Conservation (phyloP, 2,329 filamentous ascomycete genomes). For the Emydomyces testavorans region DNA sequence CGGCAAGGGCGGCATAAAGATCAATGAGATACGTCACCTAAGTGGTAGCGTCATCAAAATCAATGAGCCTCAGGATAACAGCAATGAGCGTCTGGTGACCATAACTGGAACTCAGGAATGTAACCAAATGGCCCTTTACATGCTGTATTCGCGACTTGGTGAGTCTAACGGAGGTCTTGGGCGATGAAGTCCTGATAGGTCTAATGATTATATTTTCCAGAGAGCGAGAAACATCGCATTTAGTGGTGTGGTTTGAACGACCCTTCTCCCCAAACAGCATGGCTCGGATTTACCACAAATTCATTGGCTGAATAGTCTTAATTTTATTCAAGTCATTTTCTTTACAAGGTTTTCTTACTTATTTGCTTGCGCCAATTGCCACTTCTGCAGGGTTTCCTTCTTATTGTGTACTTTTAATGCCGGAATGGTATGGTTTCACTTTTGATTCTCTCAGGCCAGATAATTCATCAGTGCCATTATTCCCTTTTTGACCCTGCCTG, state of each 20-base stretch:
- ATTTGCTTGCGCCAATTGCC: not conserved
- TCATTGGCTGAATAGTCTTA: not conserved
- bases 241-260: slow-evolving; percentile 25
- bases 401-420: slow-evolving; percentile 4
- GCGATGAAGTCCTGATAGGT: slow-evolving; percentile 1
- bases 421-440: slow-evolving; percentile 1
- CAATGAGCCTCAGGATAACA: slow-evolving; percentile 98
- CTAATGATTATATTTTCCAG: slow-evolving; percentile 32
- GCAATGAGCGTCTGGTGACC: slow-evolving; percentile 92
- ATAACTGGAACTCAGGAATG: slow-evolving; percentile 96
- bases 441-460: not conserved
- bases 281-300: not conserved
- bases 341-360: not conserved
- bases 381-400: not conserved
- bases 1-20: slow-evolving; percentile 95
- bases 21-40: slow-evolving; percentile 96
- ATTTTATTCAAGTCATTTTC: not conserved
- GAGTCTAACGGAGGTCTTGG: slow-evolving; percentile 25
- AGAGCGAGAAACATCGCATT: slow-evolving; percentile 66
- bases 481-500: no score
- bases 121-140: slow-evolving; percentile 99
- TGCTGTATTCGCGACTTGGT: slow-evolving; percentile 97
- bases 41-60: slow-evolving; percentile 99
- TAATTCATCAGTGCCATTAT: no score
- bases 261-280: not conserved